Evolutionary conservation across 1,284 basidiomycete species (phyloP).

Genomic region (Pseudozyma thailandica): DNA sequence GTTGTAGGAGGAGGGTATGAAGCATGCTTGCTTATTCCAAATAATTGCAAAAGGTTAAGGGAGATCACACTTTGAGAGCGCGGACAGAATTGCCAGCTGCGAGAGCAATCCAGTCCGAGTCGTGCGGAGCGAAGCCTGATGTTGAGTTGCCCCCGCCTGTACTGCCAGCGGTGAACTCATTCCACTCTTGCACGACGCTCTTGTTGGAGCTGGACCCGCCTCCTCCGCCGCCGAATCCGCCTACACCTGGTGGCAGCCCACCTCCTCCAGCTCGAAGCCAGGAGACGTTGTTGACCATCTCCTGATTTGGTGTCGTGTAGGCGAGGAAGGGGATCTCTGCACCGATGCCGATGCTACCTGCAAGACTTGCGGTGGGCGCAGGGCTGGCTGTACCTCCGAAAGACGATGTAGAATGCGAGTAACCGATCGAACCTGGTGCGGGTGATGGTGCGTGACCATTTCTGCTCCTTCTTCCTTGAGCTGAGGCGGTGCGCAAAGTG

Average conservation of each 20-base stretch:
- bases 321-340: slow-evolving; percentile 65
- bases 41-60: background rate
- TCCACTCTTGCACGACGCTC: slow-evolving; percentile 65
- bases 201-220: slow-evolving; percentile 34
- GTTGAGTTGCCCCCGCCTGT: slow-evolving; percentile 10
- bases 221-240: slow-evolving; percentile 28
- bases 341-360: slow-evolving; percentile 53
- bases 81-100: slow-evolving; percentile 46
- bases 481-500: slow-evolving; percentile 63
- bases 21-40: slow-evolving; percentile 2
- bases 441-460: slow-evolving; percentile 59
- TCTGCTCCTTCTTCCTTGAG: slow-evolving; percentile 63
- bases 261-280: slow-evolving; percentile 58
- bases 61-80: slow-evolving; percentile 42
- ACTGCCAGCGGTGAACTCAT: slow-evolving; percentile 58
- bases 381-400: slow-evolving; percentile 47
- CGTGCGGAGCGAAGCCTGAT: slow-evolving; percentile 40
- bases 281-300: slow-evolving; percentile 67
- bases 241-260: slow-evolving; percentile 33
- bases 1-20: slow-evolving; percentile 4
- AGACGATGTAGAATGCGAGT: slow-evolving; percentile 40
- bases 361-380: slow-evolving; percentile 38
- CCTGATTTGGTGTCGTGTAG: slow-evolving; percentile 58
- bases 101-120: slow-evolving; percentile 52
- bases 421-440: slow-evolving; percentile 43